These are phyloP conservation scores for Sergeia podlipaevii DNA, from an alignment of 208 protist species.

Conservation along the genomic window DNA sequence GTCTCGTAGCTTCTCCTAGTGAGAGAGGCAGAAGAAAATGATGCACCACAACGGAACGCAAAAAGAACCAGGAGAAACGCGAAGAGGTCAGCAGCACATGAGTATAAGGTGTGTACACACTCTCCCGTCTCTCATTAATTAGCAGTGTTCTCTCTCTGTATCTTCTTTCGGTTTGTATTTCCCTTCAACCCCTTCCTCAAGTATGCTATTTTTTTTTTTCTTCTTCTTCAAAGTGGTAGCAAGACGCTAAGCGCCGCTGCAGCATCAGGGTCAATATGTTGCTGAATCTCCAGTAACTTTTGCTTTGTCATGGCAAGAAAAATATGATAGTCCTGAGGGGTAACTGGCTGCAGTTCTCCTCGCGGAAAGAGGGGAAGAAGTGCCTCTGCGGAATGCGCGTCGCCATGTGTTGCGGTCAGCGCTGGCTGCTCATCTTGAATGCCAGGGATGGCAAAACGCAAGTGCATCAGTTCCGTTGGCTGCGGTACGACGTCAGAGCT, in stretches of 20 bases:
- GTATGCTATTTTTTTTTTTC: slow-evolving; percentile 7
- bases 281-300: slow-evolving; percentile 28
- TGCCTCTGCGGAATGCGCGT: background rate
- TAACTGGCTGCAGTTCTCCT: slow-evolving; percentile 32
- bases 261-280: slow-evolving; percentile 12
- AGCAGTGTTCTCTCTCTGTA: background rate
- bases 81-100: background rate
- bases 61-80: slow-evolving; percentile 2
- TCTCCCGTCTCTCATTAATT: background rate
- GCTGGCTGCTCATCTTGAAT: background rate
- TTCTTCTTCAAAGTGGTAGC: background rate
- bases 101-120: background rate
- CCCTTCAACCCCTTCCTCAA: too few relatives aligned
- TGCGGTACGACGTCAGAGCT: too few relatives aligned
- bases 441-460: background rate
- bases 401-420: background rate
- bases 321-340: slow-evolving; percentile 26
- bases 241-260: slow-evolving; percentile 7
- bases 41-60: background rate
- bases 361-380: slow-evolving; percentile 41
- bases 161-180: too few relatives aligned
- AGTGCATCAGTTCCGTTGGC: too few relatives aligned
- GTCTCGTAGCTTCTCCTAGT: too few relatives aligned
- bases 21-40: slow-evolving; percentile 5
- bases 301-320: slow-evolving; percentile 33